phyloP scores from a whole-genome alignment of 2,329 filamentous ascomycete genomes.

The Corinectria fuckeliana region DNA sequence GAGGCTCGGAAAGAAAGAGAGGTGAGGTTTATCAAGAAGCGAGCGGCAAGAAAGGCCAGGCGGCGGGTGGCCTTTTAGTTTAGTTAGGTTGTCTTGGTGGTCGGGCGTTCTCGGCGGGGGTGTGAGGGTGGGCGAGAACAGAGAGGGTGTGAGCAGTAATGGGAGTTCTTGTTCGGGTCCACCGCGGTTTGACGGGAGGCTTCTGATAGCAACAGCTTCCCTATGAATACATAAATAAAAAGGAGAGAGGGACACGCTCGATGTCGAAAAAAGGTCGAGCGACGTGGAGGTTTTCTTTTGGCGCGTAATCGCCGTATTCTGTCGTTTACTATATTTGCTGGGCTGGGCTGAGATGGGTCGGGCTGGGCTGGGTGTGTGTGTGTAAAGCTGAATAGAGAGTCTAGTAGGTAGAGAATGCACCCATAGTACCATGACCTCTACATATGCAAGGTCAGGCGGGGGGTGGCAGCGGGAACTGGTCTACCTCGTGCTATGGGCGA shows the following conservation, averaged over 20 bases:
- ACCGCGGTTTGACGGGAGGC: conserved; percentile 27
- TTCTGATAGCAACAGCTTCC: conserved; percentile 25
- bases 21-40: conserved; percentile 2
- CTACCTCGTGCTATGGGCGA: too few relatives aligned
- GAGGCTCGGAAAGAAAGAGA: not conserved
- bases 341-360: too few relatives aligned
- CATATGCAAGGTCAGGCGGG: too few relatives aligned
- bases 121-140: conserved; percentile 22
- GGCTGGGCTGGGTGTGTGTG: too few relatives aligned
- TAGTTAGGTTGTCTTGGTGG: conserved; percentile 21
- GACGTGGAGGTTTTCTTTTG: not conserved
- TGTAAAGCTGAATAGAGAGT: too few relatives aligned
- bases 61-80: conserved; percentile 20
- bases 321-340: too few relatives aligned
- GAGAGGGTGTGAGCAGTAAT: conserved; percentile 12
- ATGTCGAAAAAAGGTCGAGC: not conserved
- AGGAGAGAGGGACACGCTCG: too few relatives aligned
- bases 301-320: too few relatives aligned
- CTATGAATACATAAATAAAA: conserved; percentile 17
- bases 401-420: too few relatives aligned
- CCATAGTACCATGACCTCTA: too few relatives aligned
- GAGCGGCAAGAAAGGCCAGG: conserved; percentile 15
- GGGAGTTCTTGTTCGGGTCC: conserved; percentile 14
- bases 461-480: too few relatives aligned
- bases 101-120: conserved; percentile 39